Evolutionary conservation across 1,284 basidiomycete species (phyloP), one percentile per base, ranked within the genome.

Genomic region (Cutaneotrichosporon daszewskae): DNA sequence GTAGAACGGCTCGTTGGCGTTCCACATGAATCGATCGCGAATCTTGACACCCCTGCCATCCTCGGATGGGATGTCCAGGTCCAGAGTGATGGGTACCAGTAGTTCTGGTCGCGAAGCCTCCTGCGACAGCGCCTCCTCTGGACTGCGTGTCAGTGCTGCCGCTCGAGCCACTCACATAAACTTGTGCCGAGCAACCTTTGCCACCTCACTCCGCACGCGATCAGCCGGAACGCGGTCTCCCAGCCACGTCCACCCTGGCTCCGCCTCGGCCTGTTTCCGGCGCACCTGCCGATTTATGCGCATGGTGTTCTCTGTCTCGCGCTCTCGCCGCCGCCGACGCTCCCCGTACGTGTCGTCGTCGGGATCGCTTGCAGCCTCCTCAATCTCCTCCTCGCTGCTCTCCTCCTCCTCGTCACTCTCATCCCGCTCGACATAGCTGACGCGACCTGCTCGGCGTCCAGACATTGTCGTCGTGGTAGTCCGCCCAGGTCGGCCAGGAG

Each of bases 1-100:
- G 57, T 92, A 80, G 53, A 88, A 75, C 11, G 67, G 62, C 58
- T 79, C 77, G 61, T 87, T 80, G 40, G 91, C 70, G 62, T 97
- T 95, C 94, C 94, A 98, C n/a, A 90, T 79, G 69, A 98, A 97
- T 54, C 85, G 85, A 62, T 98, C 94, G 45, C 90, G 83, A 64
- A 98, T 83, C 59, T 91, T 79, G 62, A 89, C 85, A 0, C 84
- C 84, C 25, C 26, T 25, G 13, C 53, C 57, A 32, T 64, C 59
- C 16, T 49, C 51, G 12, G 50, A 51, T 8, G 90, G 85, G 4
- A 91, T 91, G 64, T 97, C 91, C 56, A 96, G 83, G 60, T 97
- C 92, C 47, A 98, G 84, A 36, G 87, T 84, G 53, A 98, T 88
- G 9, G 94, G 94, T 4, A 97, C 81, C 20, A 94, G 79, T 3